Evolutionary conservation across 805 yeast species (phyloP), one percentile per base, ranked within the genome.

Genomic region (Maudiozyma turicensis): DNA sequence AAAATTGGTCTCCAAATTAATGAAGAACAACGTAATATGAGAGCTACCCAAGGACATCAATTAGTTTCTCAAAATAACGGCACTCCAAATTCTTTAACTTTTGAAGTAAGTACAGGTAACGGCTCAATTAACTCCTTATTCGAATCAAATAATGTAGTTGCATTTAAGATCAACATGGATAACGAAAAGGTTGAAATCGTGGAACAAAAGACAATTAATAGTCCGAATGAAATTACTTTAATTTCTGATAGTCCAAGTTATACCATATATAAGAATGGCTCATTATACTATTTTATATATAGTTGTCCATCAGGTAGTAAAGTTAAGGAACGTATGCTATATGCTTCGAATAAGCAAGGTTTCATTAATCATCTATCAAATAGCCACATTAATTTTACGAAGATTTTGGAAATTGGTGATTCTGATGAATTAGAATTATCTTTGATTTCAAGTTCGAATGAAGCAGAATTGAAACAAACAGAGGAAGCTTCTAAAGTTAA

Each of bases 251-350:
- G 60, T 52, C 88, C 81, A 66, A 86, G 68, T 59, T 89, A 80
- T 63, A 77, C 78, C 32, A 54, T 86, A 29, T 76, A 75, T 60
- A 74, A 70, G 45, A 70, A 70, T 52, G 67, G 68, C 1, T 67
- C 62, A 1, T 65, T 71, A 43, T 57, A 59, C 38, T 78, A 77
- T 34, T 89, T 91, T 64, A 78, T 90, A 33, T 87, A 87, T 63
- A 75, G 91, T 7, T 90, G 96, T 65, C 98, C 99, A 3, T 80
- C 95, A 0, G 89, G 90, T 1, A 83, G 96, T 41, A 82, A 81
- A 66, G 93, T 93, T 40, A 85, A 83, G 65, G 93, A 89, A 47
- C 77, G 98, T 58, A 91, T 91, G 97, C 65, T 89, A 46, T 88
- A 89, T 60, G 98, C 99, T 1, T 78, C 95, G 3, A 84, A 83